Conservation (phyloP, 2,329 filamentous ascomycete species). For the Aspergillus sp. region DNA sequence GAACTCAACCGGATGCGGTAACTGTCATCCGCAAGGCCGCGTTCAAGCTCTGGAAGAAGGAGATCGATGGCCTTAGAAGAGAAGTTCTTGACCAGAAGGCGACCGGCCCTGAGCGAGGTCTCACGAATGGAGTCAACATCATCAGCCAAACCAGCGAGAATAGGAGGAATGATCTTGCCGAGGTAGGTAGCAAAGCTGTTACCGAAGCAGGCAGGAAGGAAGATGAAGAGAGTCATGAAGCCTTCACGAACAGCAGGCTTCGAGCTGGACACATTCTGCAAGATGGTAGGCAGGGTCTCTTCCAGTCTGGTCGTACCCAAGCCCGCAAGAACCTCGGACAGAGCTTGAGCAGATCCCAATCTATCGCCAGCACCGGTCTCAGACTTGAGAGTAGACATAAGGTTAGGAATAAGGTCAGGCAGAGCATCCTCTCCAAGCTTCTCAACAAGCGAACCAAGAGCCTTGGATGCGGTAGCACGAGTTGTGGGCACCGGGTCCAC, state of each 20-base stretch:
- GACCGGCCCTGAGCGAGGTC: slow-evolving; percentile 89
- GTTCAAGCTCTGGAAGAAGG: slow-evolving; percentile 88
- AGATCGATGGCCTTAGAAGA: slow-evolving; percentile 92
- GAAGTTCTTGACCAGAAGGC: slow-evolving; percentile 97
- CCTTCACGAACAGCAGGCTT: slow-evolving; percentile 91
- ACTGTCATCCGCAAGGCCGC: slow-evolving; percentile 93
- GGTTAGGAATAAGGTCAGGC: slow-evolving; percentile 92
- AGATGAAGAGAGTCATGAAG: slow-evolving; percentile 99
- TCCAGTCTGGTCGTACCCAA: slow-evolving; percentile 88
- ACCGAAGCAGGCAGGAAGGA: slow-evolving; percentile 96
- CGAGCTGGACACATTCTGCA: slow-evolving; percentile 91
- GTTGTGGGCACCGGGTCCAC: slow-evolving; percentile 97
- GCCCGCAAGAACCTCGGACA: slow-evolving; percentile 93
- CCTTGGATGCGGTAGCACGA: slow-evolving; percentile 91
- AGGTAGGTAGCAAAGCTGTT: slow-evolving; percentile 98
- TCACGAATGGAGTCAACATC: slow-evolving; percentile 96
- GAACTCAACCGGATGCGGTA: slow-evolving; percentile 98
- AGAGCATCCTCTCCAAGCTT: slow-evolving; percentile 96
- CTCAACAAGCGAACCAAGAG: slow-evolving; percentile 92
- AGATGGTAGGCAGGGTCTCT: slow-evolving; percentile 90
- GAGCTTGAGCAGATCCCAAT: slow-evolving; percentile 91
- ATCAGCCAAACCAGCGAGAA: slow-evolving; percentile 89
- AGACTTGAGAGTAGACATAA: slow-evolving; percentile 97
- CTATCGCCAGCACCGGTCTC: slow-evolving; percentile 95
- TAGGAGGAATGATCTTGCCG: slow-evolving; percentile 90